Percentiles rank a stretch among this genome's conserved stretches.
These are phyloP conservation scores for Oryza meyeriana DNA, from an alignment of 176 grass and related monocot genomes.

Conservation along the genomic window DNA sequence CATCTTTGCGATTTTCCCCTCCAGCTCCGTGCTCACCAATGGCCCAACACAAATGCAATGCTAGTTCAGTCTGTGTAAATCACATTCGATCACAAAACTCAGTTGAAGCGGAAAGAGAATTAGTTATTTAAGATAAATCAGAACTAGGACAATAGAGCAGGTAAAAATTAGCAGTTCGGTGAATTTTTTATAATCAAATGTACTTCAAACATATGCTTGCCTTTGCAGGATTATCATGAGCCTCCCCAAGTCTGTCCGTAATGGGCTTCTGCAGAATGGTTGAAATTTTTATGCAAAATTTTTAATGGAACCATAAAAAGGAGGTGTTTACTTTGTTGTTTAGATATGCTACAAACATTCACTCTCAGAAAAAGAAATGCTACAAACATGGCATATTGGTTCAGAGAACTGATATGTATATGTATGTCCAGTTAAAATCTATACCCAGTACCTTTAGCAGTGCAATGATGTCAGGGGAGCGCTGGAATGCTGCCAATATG, in stretches of 20 bases:
- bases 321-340: background rate
- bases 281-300: constrained; percentile 17
- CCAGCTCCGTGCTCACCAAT: constrained; percentile 91
- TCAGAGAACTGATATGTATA: constrained; percentile 9
- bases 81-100: constrained; percentile 1
- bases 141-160: background rate
- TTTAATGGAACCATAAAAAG: constrained; percentile 6
- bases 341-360: background rate
- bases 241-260: constrained; percentile 78
- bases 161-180: background rate
- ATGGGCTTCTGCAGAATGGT: constrained; percentile 87
- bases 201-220: constrained; percentile 29
- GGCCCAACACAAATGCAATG: constrained; percentile 93
- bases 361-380: background rate
- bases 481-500: constrained; percentile 76
- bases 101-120: background rate
- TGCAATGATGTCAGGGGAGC: constrained; percentile 74
- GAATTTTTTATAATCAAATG: background rate
- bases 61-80: constrained; percentile 73
- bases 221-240: constrained; percentile 84
- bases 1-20: constrained; percentile 72
- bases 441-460: constrained; percentile 64
- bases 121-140: background rate
- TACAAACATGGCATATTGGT: background rate
- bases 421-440: background rate